Evolutionary conservation across 176 grass and related monocot species (phyloP), one percentile per base, ranked within the genome.

Genomic region (Carex myosuroides): DNA sequence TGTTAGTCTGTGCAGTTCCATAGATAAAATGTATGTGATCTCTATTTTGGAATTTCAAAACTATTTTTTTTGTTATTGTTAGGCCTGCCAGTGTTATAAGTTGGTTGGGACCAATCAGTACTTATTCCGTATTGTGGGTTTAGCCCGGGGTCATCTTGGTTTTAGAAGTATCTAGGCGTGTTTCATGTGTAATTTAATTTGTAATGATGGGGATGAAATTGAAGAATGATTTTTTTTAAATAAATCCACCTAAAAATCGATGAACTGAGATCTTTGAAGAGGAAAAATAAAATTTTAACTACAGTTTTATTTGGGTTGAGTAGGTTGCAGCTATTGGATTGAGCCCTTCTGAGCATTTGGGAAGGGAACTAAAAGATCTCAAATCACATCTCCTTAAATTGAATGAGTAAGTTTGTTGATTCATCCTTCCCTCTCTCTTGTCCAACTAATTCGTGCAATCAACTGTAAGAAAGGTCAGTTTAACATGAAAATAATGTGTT

Each of bases 241-340:
- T 8, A 55, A 76, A 55, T 22, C 46, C 72, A 76, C 24, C 11
- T 30, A 55, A 26, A 44, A 76, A 30, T 30, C 1, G 5, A 29
- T 76, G 29, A 32, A 70, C 3, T 17, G 29, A 53, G 44, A 26
- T 52, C 16, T 13, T 76, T 55, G 17, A 17, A 55, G 4, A 13
- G 39, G 33, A 39, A 70, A 48, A 21, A 48, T 9, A n/a, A 48
- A 48, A 50, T 46, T 70, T 70, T 35, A 70, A 26, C 44, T 26
- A 22, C 20, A 29, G 56, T 70, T 50, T 87, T 48, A 60, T 33
- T 79, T 83, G 52, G 65, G 13, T 4, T 88, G 76, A 89, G 1
- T 78, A 98, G 95, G 95, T 98, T 22, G 95, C 95, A 26, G 88
- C 92, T 21, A 88, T 98, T 74, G 95, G 95, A 13, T 11, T 98